Conservation (phyloP, 257 asterid species). For the Solanum paucissectum region DNA sequence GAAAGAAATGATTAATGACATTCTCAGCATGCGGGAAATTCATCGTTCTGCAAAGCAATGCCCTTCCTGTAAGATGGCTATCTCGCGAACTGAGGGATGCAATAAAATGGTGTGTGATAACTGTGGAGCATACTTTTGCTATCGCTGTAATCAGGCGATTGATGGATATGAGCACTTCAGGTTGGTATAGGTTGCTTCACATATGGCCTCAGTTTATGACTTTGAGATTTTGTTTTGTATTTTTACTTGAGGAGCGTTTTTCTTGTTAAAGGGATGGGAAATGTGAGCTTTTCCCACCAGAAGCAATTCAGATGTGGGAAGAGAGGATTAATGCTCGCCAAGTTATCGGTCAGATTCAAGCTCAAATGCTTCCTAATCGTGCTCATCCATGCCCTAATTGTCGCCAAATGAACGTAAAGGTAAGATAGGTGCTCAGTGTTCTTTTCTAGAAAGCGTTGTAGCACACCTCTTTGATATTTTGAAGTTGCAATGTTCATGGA, state of each 20-base stretch:
- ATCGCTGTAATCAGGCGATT: slow-evolving; percentile 54
- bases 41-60: slow-evolving; percentile 59
- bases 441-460: background rate
- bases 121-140: slow-evolving; percentile 76
- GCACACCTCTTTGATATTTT: background rate
- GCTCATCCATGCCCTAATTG: slow-evolving; percentile 66
- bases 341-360: slow-evolving; percentile 39
- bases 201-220: background rate
- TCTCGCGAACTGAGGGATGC: slow-evolving; percentile 83
- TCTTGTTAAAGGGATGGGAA: slow-evolving; percentile 34
- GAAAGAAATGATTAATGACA: slow-evolving; percentile 60
- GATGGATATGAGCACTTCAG: slow-evolving; percentile 86
- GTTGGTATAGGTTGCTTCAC: slow-evolving; percentile 16
- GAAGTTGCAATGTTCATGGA: background rate
- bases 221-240: background rate
- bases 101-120: slow-evolving; percentile 74
- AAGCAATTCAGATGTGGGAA: slow-evolving; percentile 61
- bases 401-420: slow-evolving; percentile 64
- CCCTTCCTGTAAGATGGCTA: slow-evolving; percentile 89
- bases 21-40: slow-evolving; percentile 54
- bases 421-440: slow-evolving; percentile 8
- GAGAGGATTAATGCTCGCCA: slow-evolving; percentile 53
- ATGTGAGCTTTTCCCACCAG: slow-evolving; percentile 64
- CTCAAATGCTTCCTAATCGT: slow-evolving; percentile 23
- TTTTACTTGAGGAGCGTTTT: slow-evolving; percentile 3